Evolutionary conservation across 768 basidiomycete species (phyloP).

Genomic region (Russula compacta): DNA sequence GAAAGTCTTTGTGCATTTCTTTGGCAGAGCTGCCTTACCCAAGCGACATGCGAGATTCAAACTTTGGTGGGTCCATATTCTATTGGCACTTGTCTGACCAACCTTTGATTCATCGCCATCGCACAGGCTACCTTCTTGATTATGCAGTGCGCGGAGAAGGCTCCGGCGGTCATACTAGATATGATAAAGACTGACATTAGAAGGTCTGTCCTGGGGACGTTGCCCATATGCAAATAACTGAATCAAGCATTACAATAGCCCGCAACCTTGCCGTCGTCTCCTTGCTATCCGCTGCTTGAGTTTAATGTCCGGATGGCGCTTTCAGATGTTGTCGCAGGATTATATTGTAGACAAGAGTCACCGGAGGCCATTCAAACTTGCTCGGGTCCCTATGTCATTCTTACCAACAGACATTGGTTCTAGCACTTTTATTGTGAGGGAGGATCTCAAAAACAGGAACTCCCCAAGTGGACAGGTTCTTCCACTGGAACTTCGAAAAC

Average conservation of each 20-base stretch:
- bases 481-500: slow-evolving; percentile 54
- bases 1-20: slow-evolving; percentile 42
- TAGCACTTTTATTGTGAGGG: slow-evolving; percentile 44
- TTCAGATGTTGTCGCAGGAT: slow-evolving; percentile 55
- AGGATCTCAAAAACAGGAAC: slow-evolving; percentile 41
- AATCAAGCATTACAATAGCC: slow-evolving; percentile 28
- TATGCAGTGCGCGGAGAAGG: slow-evolving; percentile 28
- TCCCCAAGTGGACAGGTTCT: slow-evolving; percentile 38
- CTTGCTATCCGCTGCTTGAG: slow-evolving; percentile 47
- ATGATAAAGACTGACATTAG: slow-evolving; percentile 9
- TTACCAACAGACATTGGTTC: slow-evolving; percentile 70
- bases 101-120: neutral
- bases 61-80: slow-evolving; percentile 38
- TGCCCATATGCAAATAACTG: neutral
- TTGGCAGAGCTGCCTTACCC: slow-evolving; percentile 46
- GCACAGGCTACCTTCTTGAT: slow-evolving; percentile 2
- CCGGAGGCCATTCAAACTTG: slow-evolving; percentile 57
- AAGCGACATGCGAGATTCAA: slow-evolving; percentile 31
- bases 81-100: neutral
- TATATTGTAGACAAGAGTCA: slow-evolving; percentile 51
- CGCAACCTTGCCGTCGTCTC: slow-evolving; percentile 39
- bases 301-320: slow-evolving; percentile 55
- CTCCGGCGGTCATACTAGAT: neutral
- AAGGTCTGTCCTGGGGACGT: slow-evolving; percentile 8
- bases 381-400: slow-evolving; percentile 65